Percentiles rank a stretch among this genome's conserved stretches.
These are phyloP conservation scores for Persicaria tinctoria DNA, from an alignment of 148 eudicot genomes.

Conservation along the genomic window DNA sequence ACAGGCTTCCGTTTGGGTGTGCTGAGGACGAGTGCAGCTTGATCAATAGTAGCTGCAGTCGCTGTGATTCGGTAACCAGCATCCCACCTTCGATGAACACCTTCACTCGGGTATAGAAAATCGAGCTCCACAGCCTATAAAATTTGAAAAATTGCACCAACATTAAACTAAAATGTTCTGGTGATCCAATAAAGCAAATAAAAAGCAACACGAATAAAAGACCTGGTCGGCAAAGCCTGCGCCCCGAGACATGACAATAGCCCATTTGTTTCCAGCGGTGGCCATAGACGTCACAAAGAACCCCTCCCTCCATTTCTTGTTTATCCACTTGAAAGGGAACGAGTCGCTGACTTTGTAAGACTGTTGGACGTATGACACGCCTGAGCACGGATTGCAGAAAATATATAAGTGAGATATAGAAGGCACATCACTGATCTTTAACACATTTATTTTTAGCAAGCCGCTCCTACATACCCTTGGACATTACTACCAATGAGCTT, in stretches of 20 bases:
- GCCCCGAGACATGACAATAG: conserved; percentile 69
- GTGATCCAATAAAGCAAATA: not conserved
- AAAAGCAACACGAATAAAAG: not conserved
- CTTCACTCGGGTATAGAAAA: conserved; percentile 74
- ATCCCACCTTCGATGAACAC: conserved; percentile 66
- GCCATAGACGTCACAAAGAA: conserved; percentile 79
- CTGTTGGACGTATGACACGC: conserved; percentile 55
- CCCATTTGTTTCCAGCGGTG: conserved; percentile 71
- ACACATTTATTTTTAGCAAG: not conserved
- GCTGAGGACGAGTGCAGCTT: conserved; percentile 60
- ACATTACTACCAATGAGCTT: conserved; percentile 70
- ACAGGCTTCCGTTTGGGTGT: conserved; percentile 42
- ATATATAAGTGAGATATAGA: not conserved
- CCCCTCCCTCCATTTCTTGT: conserved; percentile 77
- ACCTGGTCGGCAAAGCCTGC: conserved; percentile 69
- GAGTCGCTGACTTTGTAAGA: conserved; percentile 81
- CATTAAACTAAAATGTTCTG: not conserved
- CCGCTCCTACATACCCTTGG: conserved; percentile 42
- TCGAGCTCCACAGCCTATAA: conserved; percentile 62
- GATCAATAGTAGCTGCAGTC: conserved; percentile 60
- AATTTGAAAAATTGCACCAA: not conserved
- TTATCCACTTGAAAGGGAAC: conserved; percentile 81
- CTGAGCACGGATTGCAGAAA: conserved; percentile 24
- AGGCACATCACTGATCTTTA: not conserved
- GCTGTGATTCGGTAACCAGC: conserved; percentile 60